These are phyloP conservation scores for Lactarius pseudohatsudake DNA, from an alignment of 768 basidiomycete genomes.

Conservation along the genomic window DNA sequence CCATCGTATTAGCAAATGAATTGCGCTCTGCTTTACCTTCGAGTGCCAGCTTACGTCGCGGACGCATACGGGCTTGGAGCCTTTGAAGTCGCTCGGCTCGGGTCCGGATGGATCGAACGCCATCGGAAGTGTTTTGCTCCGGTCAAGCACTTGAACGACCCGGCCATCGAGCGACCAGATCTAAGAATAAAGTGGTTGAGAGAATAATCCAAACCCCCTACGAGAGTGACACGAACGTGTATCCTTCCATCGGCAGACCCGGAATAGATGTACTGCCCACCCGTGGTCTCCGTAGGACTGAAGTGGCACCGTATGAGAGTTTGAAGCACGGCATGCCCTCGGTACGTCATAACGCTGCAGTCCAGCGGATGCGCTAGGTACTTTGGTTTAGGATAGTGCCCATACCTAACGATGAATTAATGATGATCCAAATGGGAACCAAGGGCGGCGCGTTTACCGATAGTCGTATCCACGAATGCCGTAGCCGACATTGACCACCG, in stretches of 20 bases:
- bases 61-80: constrained; percentile 54
- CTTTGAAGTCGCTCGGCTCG: constrained; percentile 42
- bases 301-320: constrained; percentile 97
- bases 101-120: constrained; percentile 68
- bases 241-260: constrained; percentile 85
- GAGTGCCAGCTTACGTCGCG: constrained; percentile 97
- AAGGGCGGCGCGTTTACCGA: constrained; percentile 48
- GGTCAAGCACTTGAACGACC: constrained; percentile 80
- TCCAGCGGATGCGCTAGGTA: constrained; percentile 75
- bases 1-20: not conserved
- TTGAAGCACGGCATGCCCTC: constrained; percentile 85
- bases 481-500: constrained; percentile 48
- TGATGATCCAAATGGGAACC: not conserved
- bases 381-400: constrained; percentile 62
- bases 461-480: constrained; percentile 74
- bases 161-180: constrained; percentile 95
- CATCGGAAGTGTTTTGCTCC: constrained; percentile 69
- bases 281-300: constrained; percentile 90
- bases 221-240: constrained; percentile 53
- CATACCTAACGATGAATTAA: constrained; percentile 47
- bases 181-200: constrained; percentile 41
- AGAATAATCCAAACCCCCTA: not conserved
- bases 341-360: constrained; percentile 93
- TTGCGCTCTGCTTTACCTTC: constrained; percentile 45
- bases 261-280: constrained; percentile 91